Evolutionary conservation across 129 eudicot species (phyloP).

Genomic region (Ambrosia trifida): DNA sequence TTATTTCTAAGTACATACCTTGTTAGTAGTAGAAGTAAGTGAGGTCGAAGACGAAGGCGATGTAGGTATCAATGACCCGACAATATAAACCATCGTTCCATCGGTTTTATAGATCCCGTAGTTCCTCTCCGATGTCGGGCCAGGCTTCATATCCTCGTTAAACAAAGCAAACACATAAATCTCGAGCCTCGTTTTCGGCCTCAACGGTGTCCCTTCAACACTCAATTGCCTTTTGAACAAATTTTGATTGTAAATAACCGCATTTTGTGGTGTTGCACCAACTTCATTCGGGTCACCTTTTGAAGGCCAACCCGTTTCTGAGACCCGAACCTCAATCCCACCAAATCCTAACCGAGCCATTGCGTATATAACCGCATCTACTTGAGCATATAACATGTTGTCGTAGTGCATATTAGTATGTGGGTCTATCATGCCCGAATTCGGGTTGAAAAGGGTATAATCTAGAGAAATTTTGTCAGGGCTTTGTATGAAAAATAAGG

Average conservation of each 20-base stretch:
- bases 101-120: slow-evolving; percentile 84
- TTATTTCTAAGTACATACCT: slow-evolving; percentile 37
- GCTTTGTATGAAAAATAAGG: slow-evolving; percentile 85
- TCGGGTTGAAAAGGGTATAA: slow-evolving; percentile 76
- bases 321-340: slow-evolving; percentile 77
- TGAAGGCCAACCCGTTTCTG: slow-evolving; percentile 96
- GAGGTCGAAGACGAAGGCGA: slow-evolving; percentile 39
- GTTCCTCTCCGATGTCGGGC: slow-evolving; percentile 89
- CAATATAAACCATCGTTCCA: slow-evolving; percentile 69
- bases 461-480: slow-evolving; percentile 43
- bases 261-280: slow-evolving; percentile 68
- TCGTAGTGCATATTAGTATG: slow-evolving; percentile 68
- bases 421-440: slow-evolving; percentile 76
- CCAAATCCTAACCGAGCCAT: slow-evolving; percentile 68
- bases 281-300: slow-evolving; percentile 66
- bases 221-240: slow-evolving; percentile 60
- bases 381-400: slow-evolving; percentile 95
- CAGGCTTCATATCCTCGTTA: slow-evolving; percentile 56
- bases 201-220: slow-evolving; percentile 81
- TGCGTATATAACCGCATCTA: slow-evolving; percentile 81
- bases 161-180: slow-evolving; percentile 56
- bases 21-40: slow-evolving; percentile 58
- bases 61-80: slow-evolving; percentile 50
- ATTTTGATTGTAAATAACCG: slow-evolving; percentile 68
- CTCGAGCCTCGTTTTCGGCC: slow-evolving; percentile 80